Base-by-base conservation (phyloP, 2,329 filamentous ascomycete species). In the Epichloe bromicola region DNA sequence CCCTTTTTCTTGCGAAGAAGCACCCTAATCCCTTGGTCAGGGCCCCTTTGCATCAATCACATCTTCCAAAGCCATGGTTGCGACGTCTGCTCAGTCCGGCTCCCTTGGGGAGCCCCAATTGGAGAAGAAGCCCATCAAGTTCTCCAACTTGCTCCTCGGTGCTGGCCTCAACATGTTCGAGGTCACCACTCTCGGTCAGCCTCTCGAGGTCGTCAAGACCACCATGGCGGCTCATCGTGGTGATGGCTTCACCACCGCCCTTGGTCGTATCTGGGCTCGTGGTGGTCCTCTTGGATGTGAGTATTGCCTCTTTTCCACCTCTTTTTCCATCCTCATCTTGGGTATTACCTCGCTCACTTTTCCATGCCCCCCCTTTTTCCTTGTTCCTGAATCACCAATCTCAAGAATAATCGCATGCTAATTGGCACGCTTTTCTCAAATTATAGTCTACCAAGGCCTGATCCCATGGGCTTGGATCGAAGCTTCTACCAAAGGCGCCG, bases 381-480 rank as follows among this genome's bases (percentile, higher is more conserved):
- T 37, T 48, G 17, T n/a, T 5, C 33, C 10, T n/a, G 30, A 46
- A 15, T 37, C 17, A 11, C 37, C 44, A 10, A 26, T 46, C 23
- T 4, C 11, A 8, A 47, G 5, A 4, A 4, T 8, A 39, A 40
- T 46, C 23, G n/a, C n/a, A 51, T 50, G 53, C 56, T 58, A 37
- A 55, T 48, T 30, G 14, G 11, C 46, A 10, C 14, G 26, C 5
- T 38, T 39, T 38, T 42, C 58, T 51, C 53, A 57, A 66, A 96
- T 90, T 95, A 58, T 66, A 97, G 91, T 96, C 78, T 98, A 96
- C 79, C 93, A 98, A 78, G 93, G 93, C 71, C 86, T 98, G 63
- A 97, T 98, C 69, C 93, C 93, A 58, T 96, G 91, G 91, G 93
- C 93, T 71, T 98, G 93, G 93, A 97, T 98, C 74, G 93, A 98